phyloP scores from a whole-genome alignment of 108 stramenopile genomes.

The Cylindrotheca closterium region DNA sequence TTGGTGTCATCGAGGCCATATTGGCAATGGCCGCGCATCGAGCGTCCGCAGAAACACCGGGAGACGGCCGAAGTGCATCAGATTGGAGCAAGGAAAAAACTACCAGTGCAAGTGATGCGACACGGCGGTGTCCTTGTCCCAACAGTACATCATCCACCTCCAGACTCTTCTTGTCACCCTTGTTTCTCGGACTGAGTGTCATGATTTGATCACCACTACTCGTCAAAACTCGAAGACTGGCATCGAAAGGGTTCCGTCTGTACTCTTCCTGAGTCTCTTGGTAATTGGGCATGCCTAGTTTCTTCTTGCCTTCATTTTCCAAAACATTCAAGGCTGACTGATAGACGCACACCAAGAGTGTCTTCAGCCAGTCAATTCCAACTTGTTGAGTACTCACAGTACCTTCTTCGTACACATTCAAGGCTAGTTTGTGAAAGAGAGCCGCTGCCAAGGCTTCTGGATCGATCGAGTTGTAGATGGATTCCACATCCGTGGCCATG shows the following conservation, averaged over 20 bases:
- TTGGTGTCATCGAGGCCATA: conserved; percentile 53
- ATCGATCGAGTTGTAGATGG: conserved; percentile 39
- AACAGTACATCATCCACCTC: conserved; percentile 38
- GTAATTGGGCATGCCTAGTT: conserved; percentile 1
- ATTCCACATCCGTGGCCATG: conserved; percentile 39
- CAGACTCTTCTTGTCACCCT: conserved; percentile 23
- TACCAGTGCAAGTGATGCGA: conserved; percentile 29
- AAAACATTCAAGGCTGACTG: conserved; percentile 35
- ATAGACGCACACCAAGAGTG: conserved; percentile 38
- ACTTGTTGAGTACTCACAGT: conserved; percentile 19
- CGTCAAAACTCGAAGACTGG: conserved; percentile 38
- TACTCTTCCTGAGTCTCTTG: background rate
- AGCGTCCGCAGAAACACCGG: conserved; percentile 39
- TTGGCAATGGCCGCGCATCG: conserved; percentile 40
- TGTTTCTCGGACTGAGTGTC: background rate
- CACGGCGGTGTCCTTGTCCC: conserved; percentile 48
- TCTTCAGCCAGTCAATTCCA: conserved; percentile 42
- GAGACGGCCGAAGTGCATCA: conserved; percentile 49
- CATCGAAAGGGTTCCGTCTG: conserved; percentile 17
- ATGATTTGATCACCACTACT: background rate
- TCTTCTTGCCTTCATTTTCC: conserved; percentile 17
- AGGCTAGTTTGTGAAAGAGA: conserved; percentile 47
- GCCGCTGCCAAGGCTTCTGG: conserved; percentile 49
- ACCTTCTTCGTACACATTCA: conserved; percentile 37
- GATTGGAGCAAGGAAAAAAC: conserved; percentile 49